A percentile compares a stretch with the other conserved stretches of the same genome.
Evolutionary conservation across 345 rosid species (phyloP).

Genomic region (Populus davidiana): DNA sequence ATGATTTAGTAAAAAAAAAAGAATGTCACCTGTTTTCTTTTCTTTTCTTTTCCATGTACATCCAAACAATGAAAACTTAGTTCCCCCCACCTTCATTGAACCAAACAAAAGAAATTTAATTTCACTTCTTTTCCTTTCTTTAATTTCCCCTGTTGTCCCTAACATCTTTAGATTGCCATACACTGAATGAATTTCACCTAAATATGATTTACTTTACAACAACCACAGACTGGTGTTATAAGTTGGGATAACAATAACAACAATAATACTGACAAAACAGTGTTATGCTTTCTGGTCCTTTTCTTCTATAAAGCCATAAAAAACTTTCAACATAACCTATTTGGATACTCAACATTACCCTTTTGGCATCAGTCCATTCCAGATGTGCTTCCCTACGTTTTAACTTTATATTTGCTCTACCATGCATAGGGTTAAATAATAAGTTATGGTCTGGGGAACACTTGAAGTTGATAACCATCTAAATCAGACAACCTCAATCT

Average conservation of each 20-base stretch:
- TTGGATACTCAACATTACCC: neutral
- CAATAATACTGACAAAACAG: neutral
- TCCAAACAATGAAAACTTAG: no score
- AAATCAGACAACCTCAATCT: neutral
- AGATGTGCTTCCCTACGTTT: neutral
- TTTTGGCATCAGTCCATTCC: neutral
- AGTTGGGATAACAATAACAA: neutral
- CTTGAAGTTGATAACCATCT: neutral
- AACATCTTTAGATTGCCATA: neutral
- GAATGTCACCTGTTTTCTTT: no score
- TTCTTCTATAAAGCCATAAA: neutral
- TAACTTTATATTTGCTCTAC: neutral
- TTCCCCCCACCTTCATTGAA: no score
- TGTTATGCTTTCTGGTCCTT: neutral
- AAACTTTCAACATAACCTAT: neutral
- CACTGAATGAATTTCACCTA: neutral
- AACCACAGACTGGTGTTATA: neutral
- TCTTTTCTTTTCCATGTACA: no score
- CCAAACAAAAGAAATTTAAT: no score
- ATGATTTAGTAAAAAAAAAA: no score
- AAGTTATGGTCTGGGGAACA: neutral
- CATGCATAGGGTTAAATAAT: neutral
- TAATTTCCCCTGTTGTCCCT: neutral
- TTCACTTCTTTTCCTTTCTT: neutral
- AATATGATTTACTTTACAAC: neutral